Evolutionary conservation across 176 grass and related monocot genomes (phyloP).

Genomic region (Cymbopogon citratus): DNA sequence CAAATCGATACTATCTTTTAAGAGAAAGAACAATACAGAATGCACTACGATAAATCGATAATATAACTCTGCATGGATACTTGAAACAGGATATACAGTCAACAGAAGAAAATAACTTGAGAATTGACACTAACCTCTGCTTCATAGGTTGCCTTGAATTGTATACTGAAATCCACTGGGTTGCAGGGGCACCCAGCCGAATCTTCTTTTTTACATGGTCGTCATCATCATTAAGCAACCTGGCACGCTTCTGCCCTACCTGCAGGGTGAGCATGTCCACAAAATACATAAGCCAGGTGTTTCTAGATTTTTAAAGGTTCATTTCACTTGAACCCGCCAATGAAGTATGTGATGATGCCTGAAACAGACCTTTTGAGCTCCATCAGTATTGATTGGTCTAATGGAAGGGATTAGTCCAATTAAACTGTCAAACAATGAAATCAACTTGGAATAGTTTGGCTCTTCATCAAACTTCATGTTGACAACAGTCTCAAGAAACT

Average conservation of each 20-base stretch:
- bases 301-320: background rate
- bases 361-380: constrained; percentile 65
- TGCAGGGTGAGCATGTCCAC: constrained; percentile 15
- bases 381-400: constrained; percentile 78
- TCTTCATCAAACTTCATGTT: constrained; percentile 97
- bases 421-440: constrained; percentile 80
- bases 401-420: constrained; percentile 75
- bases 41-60: background rate
- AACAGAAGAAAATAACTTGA: background rate
- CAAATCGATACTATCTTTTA: background rate
- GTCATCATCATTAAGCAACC: constrained; percentile 67
- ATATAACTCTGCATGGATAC: constrained; percentile 1
- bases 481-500: constrained; percentile 71
- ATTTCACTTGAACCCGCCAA: background rate
- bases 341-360: background rate
- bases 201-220: constrained; percentile 63
- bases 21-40: background rate
- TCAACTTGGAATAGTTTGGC: constrained; percentile 80
- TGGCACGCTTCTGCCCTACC: constrained; percentile 81
- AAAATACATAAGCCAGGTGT: background rate
- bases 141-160: constrained; percentile 78
- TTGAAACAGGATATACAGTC: background rate
- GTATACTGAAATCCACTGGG: constrained; percentile 92
- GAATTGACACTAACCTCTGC: constrained; percentile 53
- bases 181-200: constrained; percentile 59